Evolutionary conservation across 176 grass and related monocot species (phyloP).

Genomic region (Avena insularis): DNA sequence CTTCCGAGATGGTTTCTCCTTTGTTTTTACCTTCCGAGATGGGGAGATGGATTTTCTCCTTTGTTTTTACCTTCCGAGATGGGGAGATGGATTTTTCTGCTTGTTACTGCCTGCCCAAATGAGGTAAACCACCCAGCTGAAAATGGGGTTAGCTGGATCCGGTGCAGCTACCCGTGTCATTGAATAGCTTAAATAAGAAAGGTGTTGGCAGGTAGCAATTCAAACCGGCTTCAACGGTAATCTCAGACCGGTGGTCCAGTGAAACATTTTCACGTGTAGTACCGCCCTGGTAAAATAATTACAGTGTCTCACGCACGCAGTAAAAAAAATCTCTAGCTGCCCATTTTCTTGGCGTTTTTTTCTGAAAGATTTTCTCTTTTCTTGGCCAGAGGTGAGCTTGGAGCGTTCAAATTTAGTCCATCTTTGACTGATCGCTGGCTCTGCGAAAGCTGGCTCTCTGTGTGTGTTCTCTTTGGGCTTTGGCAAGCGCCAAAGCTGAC

Average conservation of each 20-base stretch:
- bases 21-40: neutral
- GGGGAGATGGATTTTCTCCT: neutral
- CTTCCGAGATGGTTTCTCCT: too few species aligned
- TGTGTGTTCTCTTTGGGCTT: neutral
- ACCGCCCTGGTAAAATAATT: neutral
- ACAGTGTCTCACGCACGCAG: too few species aligned
- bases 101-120: constrained; percentile 19
- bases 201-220: constrained; percentile 40
- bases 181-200: neutral
- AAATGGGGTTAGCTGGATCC: constrained; percentile 21
- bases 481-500: constrained; percentile 34
- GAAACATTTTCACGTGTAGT: constrained; percentile 15
- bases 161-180: constrained; percentile 16
- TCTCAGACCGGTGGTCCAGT: constrained; percentile 23
- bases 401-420: neutral
- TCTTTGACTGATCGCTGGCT: neutral
- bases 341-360: neutral
- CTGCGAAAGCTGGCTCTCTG: constrained; percentile 43
- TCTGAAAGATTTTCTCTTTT: neutral
- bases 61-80: neutral
- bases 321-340: neutral
- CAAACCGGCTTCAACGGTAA: constrained; percentile 50
- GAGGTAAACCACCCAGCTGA: neutral
- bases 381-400: neutral
- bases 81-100: neutral